Base-by-base conservation (phyloP, 306 rosid species). In the Prunus campanulata region DNA sequence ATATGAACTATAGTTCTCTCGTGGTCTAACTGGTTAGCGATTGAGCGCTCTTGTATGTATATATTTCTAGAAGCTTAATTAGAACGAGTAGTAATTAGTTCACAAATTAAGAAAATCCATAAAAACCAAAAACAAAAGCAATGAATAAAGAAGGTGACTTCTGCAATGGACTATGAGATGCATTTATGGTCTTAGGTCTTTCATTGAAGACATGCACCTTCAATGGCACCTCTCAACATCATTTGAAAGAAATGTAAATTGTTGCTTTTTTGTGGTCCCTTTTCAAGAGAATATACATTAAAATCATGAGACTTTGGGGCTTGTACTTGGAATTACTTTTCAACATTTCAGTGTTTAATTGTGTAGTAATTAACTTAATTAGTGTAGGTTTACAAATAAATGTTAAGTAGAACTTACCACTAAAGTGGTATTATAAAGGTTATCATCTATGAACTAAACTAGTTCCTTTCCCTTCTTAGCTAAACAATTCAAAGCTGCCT, bases 171-270 rank as follows among this genome's bases (percentile, higher is more conserved):
- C 82, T 74, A 79, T 66, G 66, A 61, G 56, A 74, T 79, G 89
- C 89, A 90, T 84, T 90, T 82, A 88, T 86, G 89, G 82, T 61
- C 81, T 86, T 83, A 81, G 84, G 87, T 84, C 72, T 84, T 86
- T 86, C 90, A 88, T 84, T 90, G 74, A 90, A 89, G 87, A 82
- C 71, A 74, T 29, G 73, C 72, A 60, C 66, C 16, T 39, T 39
- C 9, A 39, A 6, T 39, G 44, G 44, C 2, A 87, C 74, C 76
- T 35, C 42, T 48, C 82, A 87, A 70, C 74, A 72, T 71, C 80
- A 88, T 71, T 81, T 83, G 82, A 65, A 84, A 83, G 52, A 81
- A 75, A 78, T 11, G 84, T 85, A 78, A 60, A 78, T 71, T 74
- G 82, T 78, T 84, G 80, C 11, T 46, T 56, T 47, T 54, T 52